A percentile compares a stretch with the other conserved stretches of the same genome.
Conservation (phyloP, 2,329 filamentous ascomycete genomes). For the Aspergillus amoenus region DNA sequence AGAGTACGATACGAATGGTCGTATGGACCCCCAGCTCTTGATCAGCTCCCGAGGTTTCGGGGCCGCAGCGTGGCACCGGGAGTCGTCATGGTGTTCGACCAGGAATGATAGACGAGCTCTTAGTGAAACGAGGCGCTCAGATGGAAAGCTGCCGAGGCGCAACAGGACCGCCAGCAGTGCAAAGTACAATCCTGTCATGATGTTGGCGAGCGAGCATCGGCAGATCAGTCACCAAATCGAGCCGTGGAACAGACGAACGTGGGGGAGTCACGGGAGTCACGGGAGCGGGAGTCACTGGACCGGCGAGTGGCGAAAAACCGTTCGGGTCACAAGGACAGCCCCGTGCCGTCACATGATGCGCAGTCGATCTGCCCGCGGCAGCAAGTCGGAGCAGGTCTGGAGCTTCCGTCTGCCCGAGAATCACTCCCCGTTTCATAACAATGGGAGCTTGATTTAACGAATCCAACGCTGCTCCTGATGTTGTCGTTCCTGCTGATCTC, state of each 20-base stretch:
- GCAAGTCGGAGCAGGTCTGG: too few relatives aligned
- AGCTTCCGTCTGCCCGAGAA: too few relatives aligned
- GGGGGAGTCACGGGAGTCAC: background rate
- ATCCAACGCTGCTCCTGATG: background rate
- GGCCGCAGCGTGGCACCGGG: background rate
- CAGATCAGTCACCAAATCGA: background rate
- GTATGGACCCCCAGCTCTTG: background rate
- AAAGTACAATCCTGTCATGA: background rate
- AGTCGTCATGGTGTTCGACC: background rate
- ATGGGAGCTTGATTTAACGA: too few relatives aligned
- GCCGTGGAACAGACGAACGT: background rate
- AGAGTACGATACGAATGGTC: slow-evolving; percentile 1
- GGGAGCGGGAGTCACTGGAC: background rate
- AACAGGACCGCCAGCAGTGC: background rate
- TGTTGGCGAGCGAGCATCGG: background rate
- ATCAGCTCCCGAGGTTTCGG: slow-evolving; percentile 8
- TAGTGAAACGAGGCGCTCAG: background rate
- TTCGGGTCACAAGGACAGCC: slow-evolving; percentile 24
- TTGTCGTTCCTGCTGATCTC: background rate
- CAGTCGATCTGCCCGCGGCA: slow-evolving; percentile 12
- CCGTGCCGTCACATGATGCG: slow-evolving; percentile 23
- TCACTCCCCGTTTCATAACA: too few relatives aligned
- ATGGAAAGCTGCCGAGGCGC: slow-evolving; percentile 13
- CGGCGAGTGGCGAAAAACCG: slow-evolving; percentile 6
- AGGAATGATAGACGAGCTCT: background rate